Conservation (phyloP, 2,329 filamentous ascomycete genomes). For the Didymella pinodella region DNA sequence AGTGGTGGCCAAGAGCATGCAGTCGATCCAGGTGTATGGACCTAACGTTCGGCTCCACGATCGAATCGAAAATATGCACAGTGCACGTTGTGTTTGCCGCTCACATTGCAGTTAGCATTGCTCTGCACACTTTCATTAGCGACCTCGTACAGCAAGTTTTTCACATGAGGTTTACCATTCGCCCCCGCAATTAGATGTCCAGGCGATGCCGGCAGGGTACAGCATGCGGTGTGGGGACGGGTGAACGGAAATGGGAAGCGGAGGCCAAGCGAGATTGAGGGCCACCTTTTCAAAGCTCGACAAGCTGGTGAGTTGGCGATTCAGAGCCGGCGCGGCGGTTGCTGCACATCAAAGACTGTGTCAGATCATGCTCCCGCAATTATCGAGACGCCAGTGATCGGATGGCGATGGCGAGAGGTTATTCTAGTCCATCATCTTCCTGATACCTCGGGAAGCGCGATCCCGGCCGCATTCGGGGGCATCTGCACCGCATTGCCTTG, state of each 20-base stretch:
- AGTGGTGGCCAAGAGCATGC: slow-evolving; percentile 20
- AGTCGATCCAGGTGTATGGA: slow-evolving; percentile 6
- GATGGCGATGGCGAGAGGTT: slow-evolving; percentile 8
- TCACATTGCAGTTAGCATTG: slow-evolving; percentile 5
- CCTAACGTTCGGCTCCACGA: slow-evolving; percentile 9
- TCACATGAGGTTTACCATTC: slow-evolving; percentile 4
- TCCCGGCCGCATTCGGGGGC: slow-evolving; percentile 9
- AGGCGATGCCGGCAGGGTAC: slow-evolving; percentile 9
- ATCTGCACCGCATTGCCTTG: slow-evolving; percentile 7
- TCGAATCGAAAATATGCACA: slow-evolving; percentile 4
- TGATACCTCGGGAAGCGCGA: slow-evolving; percentile 16
- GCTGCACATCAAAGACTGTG: slow-evolving; percentile 9
- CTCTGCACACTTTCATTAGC: slow-evolving; percentile 11
- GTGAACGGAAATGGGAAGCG: slow-evolving; percentile 17
- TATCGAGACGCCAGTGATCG: slow-evolving; percentile 1
- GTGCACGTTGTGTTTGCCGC: slow-evolving; percentile 7
- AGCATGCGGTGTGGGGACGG: slow-evolving; percentile 20
- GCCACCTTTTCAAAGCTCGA: slow-evolving; percentile 4
- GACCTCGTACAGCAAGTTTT: slow-evolving; percentile 7
- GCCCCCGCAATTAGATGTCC: slow-evolving; percentile 18
- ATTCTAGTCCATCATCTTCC: slow-evolving; percentile 1
- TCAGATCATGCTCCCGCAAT: slow-evolving; percentile 10
- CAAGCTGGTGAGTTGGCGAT: slow-evolving; percentile 2
- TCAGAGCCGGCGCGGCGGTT: slow-evolving; percentile 8
- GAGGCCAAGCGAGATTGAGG: slow-evolving; percentile 22